These are phyloP conservation scores for Solanum habrochaites DNA, from an alignment of 257 asterid genomes.

Conservation along the genomic window DNA sequence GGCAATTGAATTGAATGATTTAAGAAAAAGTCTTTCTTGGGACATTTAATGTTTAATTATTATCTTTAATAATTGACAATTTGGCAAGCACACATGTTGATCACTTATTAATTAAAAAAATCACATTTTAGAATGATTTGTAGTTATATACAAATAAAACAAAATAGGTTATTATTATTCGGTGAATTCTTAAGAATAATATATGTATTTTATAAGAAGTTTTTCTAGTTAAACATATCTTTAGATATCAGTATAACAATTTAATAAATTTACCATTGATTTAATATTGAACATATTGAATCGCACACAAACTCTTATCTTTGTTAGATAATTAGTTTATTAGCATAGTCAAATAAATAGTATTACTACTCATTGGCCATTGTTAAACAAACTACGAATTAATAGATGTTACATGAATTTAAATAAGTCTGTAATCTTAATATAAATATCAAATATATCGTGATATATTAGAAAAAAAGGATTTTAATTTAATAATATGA, in stretches of 20 bases:
- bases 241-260: too few relatives aligned
- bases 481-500: not conserved
- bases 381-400: not conserved
- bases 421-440: not conserved
- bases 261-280: too few relatives aligned
- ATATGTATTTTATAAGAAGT: too few relatives aligned
- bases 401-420: not conserved
- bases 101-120: not conserved
- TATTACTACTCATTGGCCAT: not conserved
- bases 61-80: not conserved
- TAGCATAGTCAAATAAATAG: not conserved
- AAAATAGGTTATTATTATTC: too few relatives aligned
- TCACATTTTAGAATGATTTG: not conserved
- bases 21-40: not conserved
- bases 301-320: not conserved
- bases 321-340: not conserved
- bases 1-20: not conserved
- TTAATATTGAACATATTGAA: too few relatives aligned
- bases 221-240: too few relatives aligned
- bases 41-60: not conserved
- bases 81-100: not conserved
- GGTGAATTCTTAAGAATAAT: too few relatives aligned
- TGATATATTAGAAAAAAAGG: accelerated
- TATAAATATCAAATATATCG: accelerated
- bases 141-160: too few relatives aligned